Evolutionary conservation across 495 filamentous ascomycete species (phyloP).

Genomic region (Podospora bellae-mahoneyi): DNA sequence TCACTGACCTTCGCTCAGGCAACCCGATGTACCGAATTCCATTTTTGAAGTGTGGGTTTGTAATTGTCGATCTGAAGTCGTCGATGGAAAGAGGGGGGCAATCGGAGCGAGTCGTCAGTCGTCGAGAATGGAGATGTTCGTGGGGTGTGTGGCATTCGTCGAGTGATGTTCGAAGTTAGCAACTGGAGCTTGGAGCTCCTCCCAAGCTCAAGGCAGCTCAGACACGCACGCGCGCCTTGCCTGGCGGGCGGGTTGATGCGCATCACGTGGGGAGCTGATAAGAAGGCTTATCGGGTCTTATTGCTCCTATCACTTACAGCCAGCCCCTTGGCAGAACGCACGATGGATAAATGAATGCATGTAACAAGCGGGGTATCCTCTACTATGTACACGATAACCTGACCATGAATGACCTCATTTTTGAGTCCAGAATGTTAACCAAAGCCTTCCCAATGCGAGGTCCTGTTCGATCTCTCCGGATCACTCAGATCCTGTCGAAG

Average conservation of each 20-base stretch:
- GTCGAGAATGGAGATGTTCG: slow-evolving; percentile 9
- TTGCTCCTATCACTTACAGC: slow-evolving; percentile 3
- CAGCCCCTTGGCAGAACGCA: not conserved
- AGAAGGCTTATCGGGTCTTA: slow-evolving; percentile 22
- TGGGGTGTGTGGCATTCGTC: slow-evolving; percentile 13
- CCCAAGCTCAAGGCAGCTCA: slow-evolving; percentile 50
- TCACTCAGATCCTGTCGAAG: too few species aligned
- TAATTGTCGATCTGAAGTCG: slow-evolving; percentile 12
- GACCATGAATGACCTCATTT: not conserved
- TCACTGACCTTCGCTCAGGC: slow-evolving; percentile 65
- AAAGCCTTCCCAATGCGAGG: not conserved
- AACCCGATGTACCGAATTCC: slow-evolving; percentile 63
- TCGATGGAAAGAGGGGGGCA: not conserved
- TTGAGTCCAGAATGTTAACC: not conserved
- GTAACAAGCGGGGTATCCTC: not conserved
- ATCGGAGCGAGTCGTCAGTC: not conserved
- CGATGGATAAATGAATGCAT: not conserved
- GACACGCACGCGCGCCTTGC: slow-evolving; percentile 35
- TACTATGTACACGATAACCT: not conserved
- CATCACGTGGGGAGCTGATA: slow-evolving; percentile 28
- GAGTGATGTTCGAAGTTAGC: slow-evolving; percentile 21
- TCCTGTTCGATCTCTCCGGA: too few species aligned
- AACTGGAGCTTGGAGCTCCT: slow-evolving; percentile 27
- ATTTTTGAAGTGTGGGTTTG: slow-evolving; percentile 33
- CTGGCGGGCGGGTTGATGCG: slow-evolving; percentile 11